Evolutionary conservation across 345 rosid species (phyloP), one percentile per base, ranked within the genome.

Genomic region (Corchorus capsularis): DNA sequence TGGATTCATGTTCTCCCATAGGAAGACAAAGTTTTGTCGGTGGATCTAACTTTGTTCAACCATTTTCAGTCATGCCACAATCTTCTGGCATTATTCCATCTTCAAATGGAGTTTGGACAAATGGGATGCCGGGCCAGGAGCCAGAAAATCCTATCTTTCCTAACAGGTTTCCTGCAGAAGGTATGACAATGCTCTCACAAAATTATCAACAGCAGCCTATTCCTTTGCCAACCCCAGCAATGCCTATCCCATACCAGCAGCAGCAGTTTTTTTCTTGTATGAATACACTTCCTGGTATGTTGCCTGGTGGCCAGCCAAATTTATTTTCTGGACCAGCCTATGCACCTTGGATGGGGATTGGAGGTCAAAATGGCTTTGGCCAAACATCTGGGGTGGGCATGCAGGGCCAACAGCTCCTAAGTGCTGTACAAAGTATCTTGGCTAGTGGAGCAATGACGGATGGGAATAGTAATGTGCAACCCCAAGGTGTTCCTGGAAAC

Each of bases 201-300:
- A 78, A 70, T 80, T 85, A 82, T 77, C 86, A 82, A 55, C 97
- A 85, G 79, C 79, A 77, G 46, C 87, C 86, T 5, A 82, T 83
- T 70, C 85, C 85, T 34, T 71, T 80, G 46, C 76, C 78, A 32
- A 87, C 78, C 71, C 77, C 74, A 10, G 76, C 81, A 4, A 57
- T 47, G 47, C n/a, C 75, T 10, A 57, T 59, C 43, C 65, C 50
- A 35, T 78, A 77, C 72, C 85, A 82, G 67, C 82, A 82, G 68
- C 90, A 82, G 82, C 94, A 80, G 72, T 86, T 89, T 76, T 82
- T 81, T 78, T 83, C 83, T 77, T 79, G 73, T 41, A 87, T 86
- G 83, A 78, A 76, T 73, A 12, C 84, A 35, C 78, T 77, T 79
- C 88, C 91, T 5, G 80, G 66, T 64, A 39, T 79, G 59, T 55